These are phyloP conservation scores for Ramaria rubella DNA, from an alignment of 768 basidiomycete species.

Conservation along the genomic window DNA sequence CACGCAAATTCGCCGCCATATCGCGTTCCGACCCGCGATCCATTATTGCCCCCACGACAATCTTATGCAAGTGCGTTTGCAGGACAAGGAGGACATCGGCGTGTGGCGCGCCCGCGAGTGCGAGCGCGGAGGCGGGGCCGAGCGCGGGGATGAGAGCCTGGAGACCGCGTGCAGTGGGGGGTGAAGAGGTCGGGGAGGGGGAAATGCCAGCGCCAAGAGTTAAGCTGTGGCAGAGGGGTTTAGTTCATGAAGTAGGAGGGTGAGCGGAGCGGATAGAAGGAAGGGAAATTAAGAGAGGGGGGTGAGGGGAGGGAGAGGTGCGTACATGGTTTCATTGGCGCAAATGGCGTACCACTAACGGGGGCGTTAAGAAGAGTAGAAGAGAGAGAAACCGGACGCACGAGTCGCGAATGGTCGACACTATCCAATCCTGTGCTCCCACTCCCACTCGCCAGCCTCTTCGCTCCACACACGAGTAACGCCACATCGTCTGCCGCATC, in stretches of 20 bases:
- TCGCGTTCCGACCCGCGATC: slow-evolving; percentile 1
- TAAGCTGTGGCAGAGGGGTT: neutral
- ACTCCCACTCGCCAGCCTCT: slow-evolving; percentile 1
- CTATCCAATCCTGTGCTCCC: neutral
- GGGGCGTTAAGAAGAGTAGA: neutral
- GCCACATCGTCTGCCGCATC: slow-evolving; percentile 6
- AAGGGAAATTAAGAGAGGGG: neutral
- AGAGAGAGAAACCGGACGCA: neutral
- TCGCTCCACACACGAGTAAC: slow-evolving; percentile 2
- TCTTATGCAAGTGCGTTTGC: slow-evolving; percentile 2
- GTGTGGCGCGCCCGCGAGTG: neutral
- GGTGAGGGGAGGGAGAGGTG: too few relatives aligned
- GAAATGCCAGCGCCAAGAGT: slow-evolving; percentile 5
- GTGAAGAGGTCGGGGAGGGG: neutral
- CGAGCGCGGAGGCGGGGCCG: slow-evolving; percentile 2
- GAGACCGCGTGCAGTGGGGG: neutral
- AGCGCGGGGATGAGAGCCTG: neutral
- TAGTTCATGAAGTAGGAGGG: neutral
- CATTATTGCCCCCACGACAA: neutral
- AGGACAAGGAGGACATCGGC: slow-evolving; percentile 4
- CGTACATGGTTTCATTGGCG: slow-evolving; percentile 8
- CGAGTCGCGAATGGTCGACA: neutral
- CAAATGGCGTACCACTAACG: slow-evolving; percentile 11
- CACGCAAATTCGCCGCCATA: neutral
- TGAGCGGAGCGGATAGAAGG: neutral